These are phyloP conservation scores for Bipolaris bicolor DNA, from an alignment of 2,329 filamentous ascomycete genomes.

Conservation along the genomic window DNA sequence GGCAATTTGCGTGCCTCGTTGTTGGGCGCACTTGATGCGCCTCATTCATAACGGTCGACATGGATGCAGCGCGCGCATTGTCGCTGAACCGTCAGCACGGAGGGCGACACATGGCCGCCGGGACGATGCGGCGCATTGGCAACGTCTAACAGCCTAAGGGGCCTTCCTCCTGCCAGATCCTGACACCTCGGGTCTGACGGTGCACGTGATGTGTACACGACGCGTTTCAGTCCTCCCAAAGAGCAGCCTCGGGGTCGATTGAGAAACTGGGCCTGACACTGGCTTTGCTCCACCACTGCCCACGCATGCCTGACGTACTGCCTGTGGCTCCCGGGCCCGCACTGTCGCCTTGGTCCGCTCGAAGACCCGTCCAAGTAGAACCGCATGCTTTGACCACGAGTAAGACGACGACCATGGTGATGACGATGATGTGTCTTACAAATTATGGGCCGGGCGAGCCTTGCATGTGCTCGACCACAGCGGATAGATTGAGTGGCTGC, in stretches of 20 bases:
- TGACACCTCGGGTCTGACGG: slow-evolving; percentile 15
- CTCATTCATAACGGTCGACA: neutral
- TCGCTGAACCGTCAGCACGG: neutral
- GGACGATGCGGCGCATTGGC: slow-evolving; percentile 25
- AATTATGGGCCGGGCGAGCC: slow-evolving; percentile 20
- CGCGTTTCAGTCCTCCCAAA: slow-evolving; percentile 28
- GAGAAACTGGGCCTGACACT: slow-evolving; percentile 12
- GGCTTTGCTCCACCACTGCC: slow-evolving; percentile 16
- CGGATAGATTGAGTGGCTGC: slow-evolving; percentile 35
- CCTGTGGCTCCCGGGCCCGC: slow-evolving; percentile 25
- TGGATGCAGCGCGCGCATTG: neutral
- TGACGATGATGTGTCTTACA: slow-evolving; percentile 18
- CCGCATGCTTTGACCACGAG: slow-evolving; percentile 8
- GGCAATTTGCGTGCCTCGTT: neutral
- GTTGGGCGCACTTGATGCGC: neutral
- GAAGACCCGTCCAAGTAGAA: slow-evolving; percentile 8
- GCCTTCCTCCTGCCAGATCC: slow-evolving; percentile 24
- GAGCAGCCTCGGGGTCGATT: slow-evolving; percentile 14
- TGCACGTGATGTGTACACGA: slow-evolving; percentile 26
- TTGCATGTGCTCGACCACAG: slow-evolving; percentile 14
- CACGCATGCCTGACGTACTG: slow-evolving; percentile 22
- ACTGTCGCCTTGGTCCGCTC: slow-evolving; percentile 8
- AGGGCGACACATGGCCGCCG: slow-evolving; percentile 1
- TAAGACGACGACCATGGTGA: slow-evolving; percentile 11
- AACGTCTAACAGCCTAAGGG: slow-evolving; percentile 24